These are phyloP conservation scores for Aspergillus amoenus DNA, from an alignment of 2,329 filamentous ascomycete species.

Conservation along the genomic window DNA sequence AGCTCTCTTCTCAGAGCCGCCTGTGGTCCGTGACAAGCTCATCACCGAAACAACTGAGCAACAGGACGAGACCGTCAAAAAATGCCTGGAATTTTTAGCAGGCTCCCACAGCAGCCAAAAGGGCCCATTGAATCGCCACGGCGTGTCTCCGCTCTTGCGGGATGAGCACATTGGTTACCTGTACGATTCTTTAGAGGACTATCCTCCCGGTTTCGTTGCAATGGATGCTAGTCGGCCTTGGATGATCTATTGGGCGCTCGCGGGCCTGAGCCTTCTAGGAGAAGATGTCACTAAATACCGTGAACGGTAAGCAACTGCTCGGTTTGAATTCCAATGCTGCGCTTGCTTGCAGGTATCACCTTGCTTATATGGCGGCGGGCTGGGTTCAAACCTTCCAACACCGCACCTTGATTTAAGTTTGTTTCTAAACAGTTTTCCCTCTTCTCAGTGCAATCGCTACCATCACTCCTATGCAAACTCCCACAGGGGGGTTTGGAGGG, in stretches of 20 bases:
- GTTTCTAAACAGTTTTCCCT: conserved; percentile 10
- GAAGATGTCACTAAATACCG: conserved; percentile 69
- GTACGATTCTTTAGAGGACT: conserved; percentile 52
- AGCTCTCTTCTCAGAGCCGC: conserved; percentile 45
- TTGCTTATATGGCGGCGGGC: background rate
- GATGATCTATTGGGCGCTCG: conserved; percentile 90
- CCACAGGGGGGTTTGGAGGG: conserved; percentile 82
- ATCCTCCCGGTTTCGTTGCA: conserved; percentile 69
- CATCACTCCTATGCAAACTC: conserved; percentile 77
- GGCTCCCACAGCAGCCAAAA: conserved; percentile 50
- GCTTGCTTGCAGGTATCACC: conserved; percentile 7
- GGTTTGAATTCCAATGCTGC: conserved; percentile 4
- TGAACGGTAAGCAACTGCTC: conserved; percentile 50
- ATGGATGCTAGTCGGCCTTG: conserved; percentile 89
- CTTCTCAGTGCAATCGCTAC: conserved; percentile 63
- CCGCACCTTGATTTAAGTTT: background rate
- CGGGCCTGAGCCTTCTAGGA: conserved; percentile 72
- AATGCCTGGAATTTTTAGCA: conserved; percentile 67
- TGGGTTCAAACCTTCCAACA: background rate
- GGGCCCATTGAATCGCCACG: conserved; percentile 64
- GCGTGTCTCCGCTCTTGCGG: conserved; percentile 72
- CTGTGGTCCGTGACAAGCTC: conserved; percentile 65
- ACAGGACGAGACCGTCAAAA: conserved; percentile 68
- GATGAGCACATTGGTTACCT: conserved; percentile 52
- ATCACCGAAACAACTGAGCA: conserved; percentile 65